Conservation (phyloP, 1,139 yeast species). For the Diutina sp. region DNA sequence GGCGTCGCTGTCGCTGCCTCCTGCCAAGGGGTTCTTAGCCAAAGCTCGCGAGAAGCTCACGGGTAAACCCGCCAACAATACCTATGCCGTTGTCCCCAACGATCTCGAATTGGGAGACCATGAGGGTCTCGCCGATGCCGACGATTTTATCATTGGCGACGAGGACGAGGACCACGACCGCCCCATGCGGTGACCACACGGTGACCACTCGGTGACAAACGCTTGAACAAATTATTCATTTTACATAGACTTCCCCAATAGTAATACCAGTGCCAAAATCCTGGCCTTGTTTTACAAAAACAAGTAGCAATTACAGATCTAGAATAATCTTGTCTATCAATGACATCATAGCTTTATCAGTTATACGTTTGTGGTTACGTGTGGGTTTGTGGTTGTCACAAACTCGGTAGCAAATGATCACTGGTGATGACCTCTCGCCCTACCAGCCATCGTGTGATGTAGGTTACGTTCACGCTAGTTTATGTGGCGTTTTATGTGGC, state of each 20-base stretch:
- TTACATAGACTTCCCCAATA: neutral
- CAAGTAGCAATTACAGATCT: neutral
- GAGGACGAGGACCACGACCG: neutral
- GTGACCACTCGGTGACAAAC: neutral
- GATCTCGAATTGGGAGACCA: conserved; percentile 28
- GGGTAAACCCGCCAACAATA: conserved; percentile 17
- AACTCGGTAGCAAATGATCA: too few species aligned
- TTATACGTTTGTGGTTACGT: too few species aligned
- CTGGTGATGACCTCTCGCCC: too few species aligned
- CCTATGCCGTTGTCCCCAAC: conserved; percentile 15
- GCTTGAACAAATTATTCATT: neutral
- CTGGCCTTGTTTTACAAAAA: neutral
- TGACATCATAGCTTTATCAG: too few species aligned
- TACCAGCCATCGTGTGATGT: too few species aligned
- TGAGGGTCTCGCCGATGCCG: conserved; percentile 9
- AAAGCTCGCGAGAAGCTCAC: conserved; percentile 28
- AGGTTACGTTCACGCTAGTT: too few species aligned
- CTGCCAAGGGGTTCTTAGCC: conserved; percentile 19
- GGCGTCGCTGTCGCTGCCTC: neutral
- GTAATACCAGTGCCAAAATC: neutral
- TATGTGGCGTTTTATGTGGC: too few species aligned
- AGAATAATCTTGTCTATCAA: too few species aligned
- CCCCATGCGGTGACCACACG: neutral
- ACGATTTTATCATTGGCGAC: conserved; percentile 19
- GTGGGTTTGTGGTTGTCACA: too few species aligned